These are phyloP conservation scores for Sphagnum magellanicum DNA, from an alignment of 228 moss, liverwort and hornwort genomes.

Conservation along the genomic window DNA sequence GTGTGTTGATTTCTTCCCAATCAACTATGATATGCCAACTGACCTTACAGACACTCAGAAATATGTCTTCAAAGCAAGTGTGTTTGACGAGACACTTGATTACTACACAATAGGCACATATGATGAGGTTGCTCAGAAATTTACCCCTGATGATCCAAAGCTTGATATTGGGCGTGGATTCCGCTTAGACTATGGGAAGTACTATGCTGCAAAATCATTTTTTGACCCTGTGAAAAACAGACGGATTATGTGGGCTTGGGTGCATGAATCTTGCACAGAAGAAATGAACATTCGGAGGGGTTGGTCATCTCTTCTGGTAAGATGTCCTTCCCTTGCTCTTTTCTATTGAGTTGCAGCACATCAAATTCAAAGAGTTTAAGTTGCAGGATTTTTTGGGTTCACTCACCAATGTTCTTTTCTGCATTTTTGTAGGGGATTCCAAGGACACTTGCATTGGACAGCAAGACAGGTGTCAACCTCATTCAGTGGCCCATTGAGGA, in stretches of 20 bases:
- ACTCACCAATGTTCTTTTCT: slow-evolving; percentile 1
- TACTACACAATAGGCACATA: slow-evolving; percentile 66
- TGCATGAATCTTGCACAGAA: slow-evolving; percentile 36
- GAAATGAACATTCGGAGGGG: not conserved
- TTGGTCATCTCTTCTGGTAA: slow-evolving; percentile 41
- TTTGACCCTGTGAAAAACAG: slow-evolving; percentile 24
- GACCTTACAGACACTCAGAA: slow-evolving; percentile 18
- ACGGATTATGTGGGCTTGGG: slow-evolving; percentile 54
- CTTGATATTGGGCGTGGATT: slow-evolving; percentile 14
- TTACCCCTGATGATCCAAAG: slow-evolving; percentile 13
- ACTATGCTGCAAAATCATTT: slow-evolving; percentile 53
- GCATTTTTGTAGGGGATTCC: not conserved
- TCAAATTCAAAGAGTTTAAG: not conserved
- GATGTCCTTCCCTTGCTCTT: not conserved
- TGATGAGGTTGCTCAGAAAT: slow-evolving; percentile 18
- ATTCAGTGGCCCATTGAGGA: slow-evolving; percentile 4
- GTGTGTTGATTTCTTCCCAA: slow-evolving; percentile 45
- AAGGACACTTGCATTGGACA: slow-evolving; percentile 3
- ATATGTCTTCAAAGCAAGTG: slow-evolving; percentile 66
- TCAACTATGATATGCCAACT: slow-evolving; percentile 11
- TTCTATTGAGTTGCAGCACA: not conserved
- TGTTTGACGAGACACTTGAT: slow-evolving; percentile 38
- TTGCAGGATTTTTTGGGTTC: not conserved
- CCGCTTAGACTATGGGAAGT: slow-evolving; percentile 26
- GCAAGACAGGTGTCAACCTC: not conserved